A percentile compares a stretch with the other conserved stretches of the same genome.
Conservation (phyloP, 192 early-diverging fungal genomes). For the Entomortierella lignicola region DNA sequence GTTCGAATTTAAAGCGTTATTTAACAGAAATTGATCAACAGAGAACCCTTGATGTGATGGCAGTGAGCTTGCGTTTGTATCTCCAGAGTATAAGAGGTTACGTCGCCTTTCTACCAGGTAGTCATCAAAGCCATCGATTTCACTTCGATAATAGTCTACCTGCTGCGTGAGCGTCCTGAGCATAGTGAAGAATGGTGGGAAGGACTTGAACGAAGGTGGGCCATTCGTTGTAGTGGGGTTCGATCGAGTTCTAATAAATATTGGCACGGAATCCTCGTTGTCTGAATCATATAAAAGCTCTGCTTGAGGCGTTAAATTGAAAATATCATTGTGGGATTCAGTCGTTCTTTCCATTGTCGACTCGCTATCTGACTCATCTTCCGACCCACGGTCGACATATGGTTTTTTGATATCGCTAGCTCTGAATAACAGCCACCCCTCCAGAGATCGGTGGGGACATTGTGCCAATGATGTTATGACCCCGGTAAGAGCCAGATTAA, state of each 20-base stretch:
- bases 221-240: conserved; percentile 24
- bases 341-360: background rate
- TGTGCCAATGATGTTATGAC: conserved; percentile 85
- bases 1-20: conserved; percentile 24
- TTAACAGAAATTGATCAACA: background rate
- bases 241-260: background rate
- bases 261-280: conserved; percentile 52
- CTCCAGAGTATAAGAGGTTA: conserved; percentile 61
- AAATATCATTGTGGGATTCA: background rate
- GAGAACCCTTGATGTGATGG: background rate
- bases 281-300: conserved; percentile 20
- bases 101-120: conserved; percentile 64
- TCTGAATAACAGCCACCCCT: conserved; percentile 75
- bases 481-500: conserved; percentile 93
- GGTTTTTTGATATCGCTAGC: conserved; percentile 56
- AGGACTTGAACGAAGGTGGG: conserved; percentile 61
- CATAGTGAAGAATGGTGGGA: conserved; percentile 74
- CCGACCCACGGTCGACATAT: conserved; percentile 37
- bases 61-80: conserved; percentile 46
- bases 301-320: background rate
- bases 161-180: conserved; percentile 71
- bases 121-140: conserved; percentile 70
- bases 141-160: conserved; percentile 70
- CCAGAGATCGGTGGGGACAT: conserved; percentile 78
- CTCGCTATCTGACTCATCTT: conserved; percentile 37